Evolutionary conservation across 2,329 filamentous ascomycete species (phyloP).

Genomic region (Trichoderma sp.): DNA sequence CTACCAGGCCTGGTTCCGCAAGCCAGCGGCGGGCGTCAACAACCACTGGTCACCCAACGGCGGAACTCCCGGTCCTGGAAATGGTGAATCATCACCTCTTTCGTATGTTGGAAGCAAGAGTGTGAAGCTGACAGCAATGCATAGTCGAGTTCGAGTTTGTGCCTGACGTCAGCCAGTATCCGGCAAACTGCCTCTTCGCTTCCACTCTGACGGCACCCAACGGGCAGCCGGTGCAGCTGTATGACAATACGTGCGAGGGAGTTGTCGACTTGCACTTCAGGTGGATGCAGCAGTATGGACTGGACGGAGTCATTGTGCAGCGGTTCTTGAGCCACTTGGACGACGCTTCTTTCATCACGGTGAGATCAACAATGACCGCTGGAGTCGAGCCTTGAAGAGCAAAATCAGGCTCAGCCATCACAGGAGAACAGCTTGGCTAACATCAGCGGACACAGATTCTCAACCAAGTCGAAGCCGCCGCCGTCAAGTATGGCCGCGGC

Average conservation of each 20-base stretch:
- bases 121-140: too few relatives aligned
- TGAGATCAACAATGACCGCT: not conserved
- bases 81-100: not conserved
- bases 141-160: constrained; percentile 22
- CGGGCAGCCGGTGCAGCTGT: constrained; percentile 15
- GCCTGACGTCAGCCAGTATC: constrained; percentile 25
- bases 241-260: constrained; percentile 23
- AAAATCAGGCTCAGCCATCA: not conserved
- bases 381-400: not conserved
- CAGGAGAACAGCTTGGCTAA: not conserved
- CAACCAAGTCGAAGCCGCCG: constrained; percentile 26
- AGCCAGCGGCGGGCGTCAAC: constrained; percentile 17
- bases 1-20: constrained; percentile 26
- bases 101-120: too few relatives aligned
- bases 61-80: constrained; percentile 17
- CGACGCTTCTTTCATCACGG: constrained; percentile 18
- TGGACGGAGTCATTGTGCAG: constrained; percentile 17
- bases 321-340: constrained; percentile 21
- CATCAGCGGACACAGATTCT: constrained; percentile 11
- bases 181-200: constrained; percentile 11
- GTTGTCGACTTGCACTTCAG: constrained; percentile 24
- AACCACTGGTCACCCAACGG: constrained; percentile 25
- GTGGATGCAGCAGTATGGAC: constrained; percentile 25
- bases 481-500: constrained; percentile 22
- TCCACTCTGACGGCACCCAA: constrained; percentile 21